Evolutionary conservation across 2,329 filamentous ascomycete genomes (phyloP).

Genomic region (Cryphonectria nitschkei): DNA sequence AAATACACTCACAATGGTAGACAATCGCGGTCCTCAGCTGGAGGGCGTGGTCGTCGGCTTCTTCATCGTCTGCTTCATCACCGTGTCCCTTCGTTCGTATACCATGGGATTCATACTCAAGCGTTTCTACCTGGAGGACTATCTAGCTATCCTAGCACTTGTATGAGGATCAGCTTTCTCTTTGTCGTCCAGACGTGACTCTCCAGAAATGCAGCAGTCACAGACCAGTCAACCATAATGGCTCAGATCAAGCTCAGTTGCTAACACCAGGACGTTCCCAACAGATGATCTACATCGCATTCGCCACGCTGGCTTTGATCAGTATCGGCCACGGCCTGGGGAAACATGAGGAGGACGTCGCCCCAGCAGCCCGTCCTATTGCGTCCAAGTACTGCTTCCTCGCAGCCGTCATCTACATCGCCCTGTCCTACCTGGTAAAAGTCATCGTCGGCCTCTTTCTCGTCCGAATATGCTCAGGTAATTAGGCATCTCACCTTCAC

Average conservation of each 20-base stretch:
- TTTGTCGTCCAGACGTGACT: not conserved
- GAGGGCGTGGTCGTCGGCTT: conserved; percentile 38
- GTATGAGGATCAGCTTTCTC: conserved; percentile 29
- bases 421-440: conserved; percentile 42
- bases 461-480: conserved; percentile 40
- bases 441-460: conserved; percentile 46
- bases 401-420: conserved; percentile 47
- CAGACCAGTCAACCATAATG: not conserved
- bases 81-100: conserved; percentile 38
- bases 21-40: conserved; percentile 34
- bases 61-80: conserved; percentile 39
- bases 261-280: not conserved
- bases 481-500: not conserved
- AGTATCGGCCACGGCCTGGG: conserved; percentile 37
- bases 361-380: conserved; percentile 29
- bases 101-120: conserved; percentile 40
- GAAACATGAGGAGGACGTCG: conserved; percentile 32
- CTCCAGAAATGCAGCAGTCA: not conserved
- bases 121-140: conserved; percentile 40
- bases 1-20: not conserved
- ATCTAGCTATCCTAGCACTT: conserved; percentile 39
- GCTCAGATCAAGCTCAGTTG: not conserved
- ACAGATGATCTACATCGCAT: conserved; percentile 34
- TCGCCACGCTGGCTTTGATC: conserved; percentile 30
- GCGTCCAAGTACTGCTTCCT: conserved; percentile 45